phyloP scores from a whole-genome alignment of 805 yeast species.

The Zygoascus ofunaensis region DNA sequence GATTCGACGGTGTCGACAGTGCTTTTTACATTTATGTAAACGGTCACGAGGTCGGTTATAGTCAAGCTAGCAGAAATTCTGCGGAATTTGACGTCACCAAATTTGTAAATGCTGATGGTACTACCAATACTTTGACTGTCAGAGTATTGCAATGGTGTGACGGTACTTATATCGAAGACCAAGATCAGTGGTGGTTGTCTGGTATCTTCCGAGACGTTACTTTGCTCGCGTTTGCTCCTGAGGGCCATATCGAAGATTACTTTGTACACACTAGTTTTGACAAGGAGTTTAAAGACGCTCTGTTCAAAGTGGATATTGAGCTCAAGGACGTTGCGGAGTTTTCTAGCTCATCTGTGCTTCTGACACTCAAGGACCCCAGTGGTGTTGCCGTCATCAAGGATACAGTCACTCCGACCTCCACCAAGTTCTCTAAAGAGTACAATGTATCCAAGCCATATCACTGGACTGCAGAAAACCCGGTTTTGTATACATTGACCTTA shows the following conservation, averaged over 20 bases:
- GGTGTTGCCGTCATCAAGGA: neutral
- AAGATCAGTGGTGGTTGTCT: constrained; percentile 35
- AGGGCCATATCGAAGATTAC: constrained; percentile 26
- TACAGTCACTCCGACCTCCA: neutral
- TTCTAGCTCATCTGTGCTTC: neutral
- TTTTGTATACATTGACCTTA: constrained; percentile 21
- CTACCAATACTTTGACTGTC: constrained; percentile 18
- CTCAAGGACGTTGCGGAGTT: neutral
- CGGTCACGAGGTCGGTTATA: constrained; percentile 26
- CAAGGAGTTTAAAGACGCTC: constrained; percentile 4
- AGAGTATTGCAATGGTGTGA: constrained; percentile 30
- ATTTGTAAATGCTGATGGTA: constrained; percentile 4
- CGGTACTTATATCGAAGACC: constrained; percentile 31
- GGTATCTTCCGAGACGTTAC: constrained; percentile 31
- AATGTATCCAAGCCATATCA: constrained; percentile 18
- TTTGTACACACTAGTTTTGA: constrained; percentile 13
- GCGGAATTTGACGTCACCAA: constrained; percentile 28
- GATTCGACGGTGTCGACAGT: constrained; percentile 32
- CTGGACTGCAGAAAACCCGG: constrained; percentile 33
- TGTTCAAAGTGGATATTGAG: constrained; percentile 5
- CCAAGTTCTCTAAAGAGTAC: neutral
- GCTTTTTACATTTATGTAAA: constrained; percentile 28
- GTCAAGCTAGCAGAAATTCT: constrained; percentile 29
- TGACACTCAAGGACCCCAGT: neutral
- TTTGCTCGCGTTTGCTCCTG: constrained; percentile 20